Evolutionary conservation across 2,329 filamentous ascomycete species (phyloP).

Genomic region (Ophiocordyceps camponoti-rufipedis): DNA sequence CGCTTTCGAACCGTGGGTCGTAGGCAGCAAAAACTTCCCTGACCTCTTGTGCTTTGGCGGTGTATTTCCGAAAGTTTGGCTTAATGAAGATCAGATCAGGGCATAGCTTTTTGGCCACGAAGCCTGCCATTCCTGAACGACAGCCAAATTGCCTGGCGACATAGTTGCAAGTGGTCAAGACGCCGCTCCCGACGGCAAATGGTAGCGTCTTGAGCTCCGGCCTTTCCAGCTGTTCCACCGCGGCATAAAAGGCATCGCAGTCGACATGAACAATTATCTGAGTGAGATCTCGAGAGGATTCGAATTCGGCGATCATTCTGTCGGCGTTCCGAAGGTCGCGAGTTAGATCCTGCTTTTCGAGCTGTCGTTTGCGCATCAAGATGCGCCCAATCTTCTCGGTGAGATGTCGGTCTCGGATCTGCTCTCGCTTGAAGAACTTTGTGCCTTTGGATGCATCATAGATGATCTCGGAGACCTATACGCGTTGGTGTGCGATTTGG

Average conservation of each 20-base stretch:
- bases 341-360: slow-evolving; percentile 60
- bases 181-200: slow-evolving; percentile 68
- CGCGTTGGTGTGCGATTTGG: slow-evolving; percentile 1
- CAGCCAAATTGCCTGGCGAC: slow-evolving; percentile 78
- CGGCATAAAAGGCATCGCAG: slow-evolving; percentile 94
- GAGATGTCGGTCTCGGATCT: slow-evolving; percentile 60
- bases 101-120: slow-evolving; percentile 88
- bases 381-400: slow-evolving; percentile 77
- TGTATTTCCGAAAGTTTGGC: slow-evolving; percentile 82
- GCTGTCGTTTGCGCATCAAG: slow-evolving; percentile 50
- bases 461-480: slow-evolving; percentile 78
- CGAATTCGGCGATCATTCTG: slow-evolving; percentile 62
- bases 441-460: slow-evolving; percentile 94
- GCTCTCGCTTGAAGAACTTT: slow-evolving; percentile 89
- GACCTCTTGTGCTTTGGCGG: slow-evolving; percentile 74
- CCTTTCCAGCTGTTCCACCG: slow-evolving; percentile 69
- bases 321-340: slow-evolving; percentile 61
- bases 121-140: slow-evolving; percentile 87
- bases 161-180: slow-evolving; percentile 63
- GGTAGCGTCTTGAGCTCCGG: slow-evolving; percentile 75
- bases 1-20: slow-evolving; percentile 78
- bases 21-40: slow-evolving; percentile 70
- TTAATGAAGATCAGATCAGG: slow-evolving; percentile 69
- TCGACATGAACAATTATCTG: slow-evolving; percentile 84
- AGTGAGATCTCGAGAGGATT: slow-evolving; percentile 59